These are phyloP conservation scores for Neurospora discreta DNA, from an alignment of 495 filamentous ascomycete species.

Conservation along the genomic window DNA sequence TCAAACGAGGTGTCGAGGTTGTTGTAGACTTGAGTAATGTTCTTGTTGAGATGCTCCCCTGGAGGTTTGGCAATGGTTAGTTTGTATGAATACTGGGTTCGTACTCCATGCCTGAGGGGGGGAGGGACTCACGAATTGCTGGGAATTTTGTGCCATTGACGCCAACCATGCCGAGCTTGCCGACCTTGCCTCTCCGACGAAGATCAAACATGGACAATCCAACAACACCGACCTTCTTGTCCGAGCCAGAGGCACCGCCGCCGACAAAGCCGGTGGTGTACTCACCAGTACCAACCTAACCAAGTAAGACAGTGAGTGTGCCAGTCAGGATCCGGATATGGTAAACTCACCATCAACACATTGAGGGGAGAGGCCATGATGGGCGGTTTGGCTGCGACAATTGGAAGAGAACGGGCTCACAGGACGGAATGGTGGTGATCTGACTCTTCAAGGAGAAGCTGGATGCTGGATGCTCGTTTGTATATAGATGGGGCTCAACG, in stretches of 20 bases:
- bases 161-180: conserved; percentile 78
- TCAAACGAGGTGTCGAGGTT: conserved; percentile 71
- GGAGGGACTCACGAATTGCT: conserved; percentile 61
- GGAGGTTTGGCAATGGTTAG: neutral
- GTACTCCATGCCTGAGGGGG: neutral
- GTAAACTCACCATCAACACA: conserved; percentile 66
- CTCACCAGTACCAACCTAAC: conserved; percentile 77
- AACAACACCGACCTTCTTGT: conserved; percentile 92
- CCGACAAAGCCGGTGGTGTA: conserved; percentile 91
- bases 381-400: neutral
- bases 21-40: conserved; percentile 83
- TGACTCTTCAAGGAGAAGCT: neutral
- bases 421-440: neutral
- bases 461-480: neutral
- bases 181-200: conserved; percentile 77
- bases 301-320: neutral
- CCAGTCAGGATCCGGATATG: conserved; percentile 7
- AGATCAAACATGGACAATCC: conserved; percentile 85
- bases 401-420: neutral
- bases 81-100: neutral
- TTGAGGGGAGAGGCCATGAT: conserved; percentile 35
- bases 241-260: conserved; percentile 62
- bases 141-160: conserved; percentile 81
- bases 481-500: neutral
- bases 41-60: conserved; percentile 79